Base-by-base conservation (phyloP, 805 yeast species). In the Citeromyces nyonsensis region DNA sequence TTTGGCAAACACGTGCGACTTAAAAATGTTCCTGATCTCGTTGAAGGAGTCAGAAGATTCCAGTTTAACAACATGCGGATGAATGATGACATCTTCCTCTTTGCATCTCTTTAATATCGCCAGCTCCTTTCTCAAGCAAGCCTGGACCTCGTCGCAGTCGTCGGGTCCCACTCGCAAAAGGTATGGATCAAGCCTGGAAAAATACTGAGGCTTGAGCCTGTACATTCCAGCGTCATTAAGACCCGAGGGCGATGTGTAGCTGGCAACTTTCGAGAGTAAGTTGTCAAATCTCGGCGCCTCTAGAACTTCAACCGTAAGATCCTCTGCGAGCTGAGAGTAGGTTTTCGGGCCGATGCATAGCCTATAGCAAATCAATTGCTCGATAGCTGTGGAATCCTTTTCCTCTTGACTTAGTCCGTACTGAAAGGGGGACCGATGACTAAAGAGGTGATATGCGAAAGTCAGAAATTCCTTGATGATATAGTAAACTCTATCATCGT, bases 191-290 rank as follows among this genome's bases (percentile, higher is more conserved):
- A 79, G 51, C 3, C 51, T 47, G 8, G 58, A 50, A 38, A 56
- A 64, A 6, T 56, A 38, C 3, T 55, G 49, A 9, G 61, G 56
- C 39, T 71, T 78, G 42, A 81, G 55, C 15, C 68, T 54, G 48
- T 76, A 81, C 30, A 66, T 64, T 14, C 93, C 93, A 37, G 69
- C 65, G 44, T 77, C 88, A 25, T 61, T 62, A 28, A 75, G 51
- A 3, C 82, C 82, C 13, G 63, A 59, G 4, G 93, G 91, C 6
- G 82, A 70, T 22, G 63, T 63, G 43, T 62, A 81, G 4, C 52
- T 61, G 1, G 83, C 63, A 20, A 74, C 57, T 41, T 81, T 81
- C 25, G 59, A 54, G 33, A 91, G 56, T 3, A 56, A 53, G 3
- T 48, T 50, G 39, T 71, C 79, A 36, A 71, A 62, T 10, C 57